A percentile compares a stretch with the other conserved stretches of the same genome.
Conservation (phyloP, 139 green algal genomes). For the Pedinophyceae sp. region DNA sequence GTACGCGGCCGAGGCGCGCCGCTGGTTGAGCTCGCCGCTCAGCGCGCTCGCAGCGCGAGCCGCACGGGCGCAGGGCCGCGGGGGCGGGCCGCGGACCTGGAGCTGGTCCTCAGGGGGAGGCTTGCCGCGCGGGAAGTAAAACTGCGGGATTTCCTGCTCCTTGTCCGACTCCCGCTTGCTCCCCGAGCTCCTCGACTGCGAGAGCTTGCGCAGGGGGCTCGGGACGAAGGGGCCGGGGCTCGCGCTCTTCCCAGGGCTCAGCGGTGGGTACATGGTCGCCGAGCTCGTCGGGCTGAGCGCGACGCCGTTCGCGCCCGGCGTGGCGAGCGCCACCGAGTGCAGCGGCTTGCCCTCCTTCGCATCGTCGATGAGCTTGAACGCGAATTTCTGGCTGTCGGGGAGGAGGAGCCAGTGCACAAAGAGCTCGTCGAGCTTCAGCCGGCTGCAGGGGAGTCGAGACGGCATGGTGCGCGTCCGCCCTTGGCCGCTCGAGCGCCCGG, state of each 20-base stretch:
- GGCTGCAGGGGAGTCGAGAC: slow-evolving; percentile 44
- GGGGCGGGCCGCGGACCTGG: too few relatives aligned
- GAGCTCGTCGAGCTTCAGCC: slow-evolving; percentile 89
- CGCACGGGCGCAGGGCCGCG: not conserved
- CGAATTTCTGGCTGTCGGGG: not conserved
- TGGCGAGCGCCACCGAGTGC: slow-evolving; percentile 1
- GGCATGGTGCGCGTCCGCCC: not conserved
- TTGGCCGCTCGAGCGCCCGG: too few relatives aligned
- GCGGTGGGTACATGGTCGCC: not conserved
- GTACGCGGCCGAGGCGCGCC: too few relatives aligned
- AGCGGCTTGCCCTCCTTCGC: slow-evolving; percentile 49
- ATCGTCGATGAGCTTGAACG: slow-evolving; percentile 55
- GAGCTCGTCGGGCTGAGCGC: too few relatives aligned
- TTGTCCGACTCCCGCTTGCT: too few relatives aligned
- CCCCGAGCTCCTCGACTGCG: too few relatives aligned
- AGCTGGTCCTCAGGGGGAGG: slow-evolving; percentile 11
- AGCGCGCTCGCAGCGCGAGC: too few relatives aligned
- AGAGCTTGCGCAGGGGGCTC: slow-evolving; percentile 11
- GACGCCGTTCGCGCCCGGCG: not conserved
- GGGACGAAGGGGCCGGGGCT: slow-evolving; percentile 5
- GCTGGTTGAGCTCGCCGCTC: too few relatives aligned
- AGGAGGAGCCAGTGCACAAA: slow-evolving; percentile 93
- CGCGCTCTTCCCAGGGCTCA: not conserved
- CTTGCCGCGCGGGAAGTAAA: slow-evolving; percentile 54
- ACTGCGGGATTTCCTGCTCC: slow-evolving; percentile 77